phyloP scores from a whole-genome alignment of 1,284 basidiomycete species.

The Cutaneotrichosporon curvatum region DNA sequence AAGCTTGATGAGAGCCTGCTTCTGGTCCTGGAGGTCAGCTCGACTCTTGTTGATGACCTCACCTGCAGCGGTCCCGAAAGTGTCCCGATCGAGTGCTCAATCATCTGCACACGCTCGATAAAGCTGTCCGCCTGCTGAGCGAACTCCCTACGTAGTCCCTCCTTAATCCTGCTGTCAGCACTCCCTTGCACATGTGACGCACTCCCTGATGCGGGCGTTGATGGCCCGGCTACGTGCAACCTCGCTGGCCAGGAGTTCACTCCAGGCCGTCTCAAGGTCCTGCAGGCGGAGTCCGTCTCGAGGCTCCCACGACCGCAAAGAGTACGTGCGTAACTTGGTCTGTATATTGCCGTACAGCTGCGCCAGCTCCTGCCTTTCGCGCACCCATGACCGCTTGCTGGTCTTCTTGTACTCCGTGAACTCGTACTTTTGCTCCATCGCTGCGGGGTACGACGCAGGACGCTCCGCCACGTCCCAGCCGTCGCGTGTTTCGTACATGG shows the following conservation, averaged over 20 bases:
- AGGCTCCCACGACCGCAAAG: conserved; percentile 75
- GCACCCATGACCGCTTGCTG: conserved; percentile 77
- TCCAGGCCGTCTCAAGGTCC: conserved; percentile 79
- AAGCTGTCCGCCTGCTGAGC: conserved; percentile 79
- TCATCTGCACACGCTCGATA: conserved; percentile 60
- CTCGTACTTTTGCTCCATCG: conserved; percentile 63
- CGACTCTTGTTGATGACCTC: neutral
- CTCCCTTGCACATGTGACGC: conserved; percentile 35
- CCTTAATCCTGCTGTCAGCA: conserved; percentile 65
- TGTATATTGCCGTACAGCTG: conserved; percentile 89
- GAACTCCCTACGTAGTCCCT: conserved; percentile 72
- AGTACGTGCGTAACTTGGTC: conserved; percentile 89
- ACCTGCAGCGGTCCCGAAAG: conserved; percentile 76
- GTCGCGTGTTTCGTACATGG: conserved; percentile 58
- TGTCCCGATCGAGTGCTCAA: conserved; percentile 68
- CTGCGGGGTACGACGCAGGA: conserved; percentile 69
- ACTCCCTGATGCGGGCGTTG: conserved; percentile 87
- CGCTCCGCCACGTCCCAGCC: conserved; percentile 61
- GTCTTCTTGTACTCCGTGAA: conserved; percentile 81
- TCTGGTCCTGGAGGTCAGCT: conserved; percentile 33
- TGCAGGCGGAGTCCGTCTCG: conserved; percentile 59
- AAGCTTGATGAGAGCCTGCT: conserved; percentile 26
- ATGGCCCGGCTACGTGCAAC: conserved; percentile 72
- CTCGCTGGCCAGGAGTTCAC: conserved; percentile 63
- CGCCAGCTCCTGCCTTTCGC: conserved; percentile 79